phyloP scores from a whole-genome alignment of 192 early-diverging fungal genomes.

The Umbelopsis sp. region DNA sequence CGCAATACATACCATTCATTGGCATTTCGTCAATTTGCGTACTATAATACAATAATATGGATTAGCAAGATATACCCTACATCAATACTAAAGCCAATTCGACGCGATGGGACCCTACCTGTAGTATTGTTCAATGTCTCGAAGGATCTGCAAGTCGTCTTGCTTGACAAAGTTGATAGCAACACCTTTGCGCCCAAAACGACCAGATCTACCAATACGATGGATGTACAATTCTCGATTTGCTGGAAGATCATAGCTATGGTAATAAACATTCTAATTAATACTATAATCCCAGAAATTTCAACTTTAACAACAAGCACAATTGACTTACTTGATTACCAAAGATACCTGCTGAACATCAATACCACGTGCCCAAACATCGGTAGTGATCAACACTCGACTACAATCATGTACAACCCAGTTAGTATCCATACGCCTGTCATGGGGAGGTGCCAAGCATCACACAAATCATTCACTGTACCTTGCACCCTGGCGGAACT shows the following conservation, averaged over 20 bases:
- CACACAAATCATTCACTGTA: neutral
- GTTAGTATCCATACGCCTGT: neutral
- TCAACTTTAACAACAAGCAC: too few relatives aligned
- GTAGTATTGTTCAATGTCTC: slow-evolving; percentile 94
- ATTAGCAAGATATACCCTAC: neutral
- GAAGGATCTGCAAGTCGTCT: slow-evolving; percentile 91
- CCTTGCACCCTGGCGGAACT: slow-evolving; percentile 93
- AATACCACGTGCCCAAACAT: slow-evolving; percentile 97
- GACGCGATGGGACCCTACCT: slow-evolving; percentile 45
- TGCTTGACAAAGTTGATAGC: slow-evolving; percentile 99
- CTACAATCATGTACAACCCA: slow-evolving; percentile 43
- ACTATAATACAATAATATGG: slow-evolving; percentile 1
- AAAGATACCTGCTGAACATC: slow-evolving; percentile 99
- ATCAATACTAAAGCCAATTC: neutral
- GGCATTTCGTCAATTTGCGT: slow-evolving; percentile 99
- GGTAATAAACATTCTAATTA: neutral
- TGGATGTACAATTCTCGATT: slow-evolving; percentile 99
- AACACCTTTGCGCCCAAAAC: slow-evolving; percentile 99
- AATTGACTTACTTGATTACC: slow-evolving; percentile 65
- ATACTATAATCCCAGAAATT: neutral
- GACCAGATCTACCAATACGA: slow-evolving; percentile 99
- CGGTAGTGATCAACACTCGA: slow-evolving; percentile 98
- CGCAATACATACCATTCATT: slow-evolving; percentile 65
- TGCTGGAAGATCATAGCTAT: slow-evolving; percentile 96
- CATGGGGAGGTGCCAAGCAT: neutral